Evolutionary conservation across 148 eudicot species (phyloP).

Genomic region (Pouteria glomerata): DNA sequence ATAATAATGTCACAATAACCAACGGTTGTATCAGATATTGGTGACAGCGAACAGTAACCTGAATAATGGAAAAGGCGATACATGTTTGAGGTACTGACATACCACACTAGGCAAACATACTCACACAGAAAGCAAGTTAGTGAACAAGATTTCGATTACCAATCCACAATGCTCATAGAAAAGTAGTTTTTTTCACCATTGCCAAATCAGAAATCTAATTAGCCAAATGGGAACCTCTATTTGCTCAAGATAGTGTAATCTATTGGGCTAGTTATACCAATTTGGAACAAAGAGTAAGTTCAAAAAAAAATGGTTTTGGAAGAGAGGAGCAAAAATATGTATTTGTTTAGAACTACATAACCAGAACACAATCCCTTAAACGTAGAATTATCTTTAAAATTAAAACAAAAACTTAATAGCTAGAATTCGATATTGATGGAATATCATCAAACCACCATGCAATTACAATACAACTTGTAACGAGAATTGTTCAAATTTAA

Average conservation of each 20-base stretch:
- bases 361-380: no score
- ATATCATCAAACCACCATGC: constrained; percentile 7
- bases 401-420: background rate
- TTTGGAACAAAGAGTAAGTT: no score
- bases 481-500: no score
- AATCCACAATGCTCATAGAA: no score
- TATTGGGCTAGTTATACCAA: background rate
- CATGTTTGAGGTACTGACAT: no score
- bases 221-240: background rate
- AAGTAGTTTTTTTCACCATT: background rate
- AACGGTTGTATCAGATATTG: background rate
- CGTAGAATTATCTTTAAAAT: background rate
- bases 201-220: background rate
- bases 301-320: background rate
- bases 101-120: background rate
- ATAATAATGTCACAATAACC: background rate
- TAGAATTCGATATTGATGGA: background rate
- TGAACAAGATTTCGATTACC: background rate
- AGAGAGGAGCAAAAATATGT: background rate
- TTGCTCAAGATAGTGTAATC: background rate
- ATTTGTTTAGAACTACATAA: background rate
- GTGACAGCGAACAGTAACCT: background rate
- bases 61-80: no score
- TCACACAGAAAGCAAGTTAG: background rate
- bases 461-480: no score